Conservation (phyloP, 805 yeast species). For the Blastobotrys muscicola region DNA sequence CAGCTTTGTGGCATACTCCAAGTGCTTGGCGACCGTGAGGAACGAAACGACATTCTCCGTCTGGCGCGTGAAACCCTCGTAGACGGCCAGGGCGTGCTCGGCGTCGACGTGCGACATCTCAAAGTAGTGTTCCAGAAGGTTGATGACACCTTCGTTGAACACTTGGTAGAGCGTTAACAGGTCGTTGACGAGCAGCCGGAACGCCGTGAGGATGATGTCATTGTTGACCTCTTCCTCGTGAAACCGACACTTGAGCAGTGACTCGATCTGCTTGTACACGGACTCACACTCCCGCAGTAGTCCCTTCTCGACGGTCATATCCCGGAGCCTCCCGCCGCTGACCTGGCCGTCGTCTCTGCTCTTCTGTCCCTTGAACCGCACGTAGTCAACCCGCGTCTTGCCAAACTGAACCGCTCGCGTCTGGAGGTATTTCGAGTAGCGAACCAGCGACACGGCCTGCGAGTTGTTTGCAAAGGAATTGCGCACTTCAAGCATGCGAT, state of each 20-base stretch:
- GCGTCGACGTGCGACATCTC: constrained; percentile 86
- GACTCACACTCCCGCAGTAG: constrained; percentile 76
- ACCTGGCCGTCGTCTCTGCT: constrained; percentile 33
- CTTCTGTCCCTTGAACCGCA: constrained; percentile 42
- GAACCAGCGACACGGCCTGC: constrained; percentile 35
- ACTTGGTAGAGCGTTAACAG: constrained; percentile 78
- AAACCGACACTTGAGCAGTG: constrained; percentile 64
- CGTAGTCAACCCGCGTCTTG: constrained; percentile 56
- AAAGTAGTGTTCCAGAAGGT: constrained; percentile 85
- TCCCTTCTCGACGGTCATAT: constrained; percentile 64
- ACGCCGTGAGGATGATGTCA: constrained; percentile 75
- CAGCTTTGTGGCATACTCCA: constrained; percentile 77
- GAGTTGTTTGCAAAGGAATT: constrained; percentile 21
- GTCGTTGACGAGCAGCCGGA: constrained; percentile 84
- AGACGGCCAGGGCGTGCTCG: constrained; percentile 72
- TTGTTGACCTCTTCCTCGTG: constrained; percentile 67
- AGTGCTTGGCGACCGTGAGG: constrained; percentile 78
- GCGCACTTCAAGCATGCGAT: constrained; percentile 40
- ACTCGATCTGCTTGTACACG: constrained; percentile 72
- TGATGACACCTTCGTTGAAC: constrained; percentile 91
- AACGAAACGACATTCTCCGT: constrained; percentile 83
- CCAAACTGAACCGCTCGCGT: constrained; percentile 58
- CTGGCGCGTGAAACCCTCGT: constrained; percentile 74
- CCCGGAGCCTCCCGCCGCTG: constrained; percentile 50
- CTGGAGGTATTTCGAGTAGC: constrained; percentile 64